A percentile compares a stretch with the other conserved stretches of the same genome.
These are phyloP conservation scores for Penicillium salamii DNA, from an alignment of 495 filamentous ascomycete species.

Conservation along the genomic window DNA sequence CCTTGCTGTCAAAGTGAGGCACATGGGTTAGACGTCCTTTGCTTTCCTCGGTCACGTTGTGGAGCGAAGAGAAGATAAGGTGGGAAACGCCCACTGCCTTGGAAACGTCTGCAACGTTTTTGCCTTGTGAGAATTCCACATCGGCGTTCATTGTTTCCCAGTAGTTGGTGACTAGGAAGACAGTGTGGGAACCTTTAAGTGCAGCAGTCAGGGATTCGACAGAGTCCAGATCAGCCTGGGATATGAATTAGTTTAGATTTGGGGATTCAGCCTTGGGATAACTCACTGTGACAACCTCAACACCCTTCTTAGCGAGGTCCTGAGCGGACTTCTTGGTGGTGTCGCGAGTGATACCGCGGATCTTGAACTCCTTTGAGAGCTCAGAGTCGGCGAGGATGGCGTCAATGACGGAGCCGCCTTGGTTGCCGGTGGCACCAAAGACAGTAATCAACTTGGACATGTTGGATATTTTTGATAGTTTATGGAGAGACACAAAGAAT, in stretches of 20 bases:
- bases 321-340: slow-evolving; percentile 21
- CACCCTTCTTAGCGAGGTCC: slow-evolving; percentile 15
- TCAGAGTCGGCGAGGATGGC: slow-evolving; percentile 22
- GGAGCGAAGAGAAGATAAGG: slow-evolving; percentile 25
- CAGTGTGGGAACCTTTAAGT: slow-evolving; percentile 35
- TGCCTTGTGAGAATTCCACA: slow-evolving; percentile 49
- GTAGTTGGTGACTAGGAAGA: slow-evolving; percentile 29
- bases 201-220: slow-evolving; percentile 39
- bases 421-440: slow-evolving; percentile 46
- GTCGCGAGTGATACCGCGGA: slow-evolving; percentile 33
- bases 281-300: slow-evolving; percentile 23
- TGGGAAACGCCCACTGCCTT: slow-evolving; percentile 21
- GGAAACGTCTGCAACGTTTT: slow-evolving; percentile 52
- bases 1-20: slow-evolving; percentile 37
- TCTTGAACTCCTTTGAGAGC: slow-evolving; percentile 36
- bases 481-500: too few relatives aligned
- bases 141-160: slow-evolving; percentile 18
- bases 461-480: too few relatives aligned
- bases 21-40: slow-evolving; percentile 19
- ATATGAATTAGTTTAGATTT: too few relatives aligned
- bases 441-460: slow-evolving; percentile 41
- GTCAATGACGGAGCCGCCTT: slow-evolving; percentile 30
- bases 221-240: slow-evolving; percentile 50
- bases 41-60: slow-evolving; percentile 13
- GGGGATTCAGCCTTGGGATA: too few relatives aligned